Evolutionary conservation across 2,329 filamentous ascomycete genomes (phyloP).

Genomic region (Ceratocystis colombiana): DNA sequence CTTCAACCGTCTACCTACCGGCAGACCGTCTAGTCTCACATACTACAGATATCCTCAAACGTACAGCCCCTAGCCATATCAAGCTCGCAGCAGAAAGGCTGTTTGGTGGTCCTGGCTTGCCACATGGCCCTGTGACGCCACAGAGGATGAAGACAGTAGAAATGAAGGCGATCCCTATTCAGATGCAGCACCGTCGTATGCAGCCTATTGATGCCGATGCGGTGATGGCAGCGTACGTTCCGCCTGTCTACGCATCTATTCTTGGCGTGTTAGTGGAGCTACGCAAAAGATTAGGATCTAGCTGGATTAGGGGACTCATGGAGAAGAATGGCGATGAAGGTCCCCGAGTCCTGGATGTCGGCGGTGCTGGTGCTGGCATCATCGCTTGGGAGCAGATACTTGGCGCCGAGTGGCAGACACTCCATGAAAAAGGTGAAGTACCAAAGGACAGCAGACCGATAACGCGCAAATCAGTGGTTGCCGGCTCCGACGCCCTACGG

Average conservation of each 20-base stretch:
- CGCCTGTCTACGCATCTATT: constrained; percentile 58
- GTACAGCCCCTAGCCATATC: constrained; percentile 65
- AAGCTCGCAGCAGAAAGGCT: constrained; percentile 57
- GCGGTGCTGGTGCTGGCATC: constrained; percentile 61
- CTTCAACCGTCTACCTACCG: constrained; percentile 66
- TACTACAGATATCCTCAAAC: constrained; percentile 55
- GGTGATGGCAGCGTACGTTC: constrained; percentile 59
- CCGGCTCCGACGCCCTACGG: constrained; percentile 64
- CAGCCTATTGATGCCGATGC: constrained; percentile 64
- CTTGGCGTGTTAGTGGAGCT: constrained; percentile 62
- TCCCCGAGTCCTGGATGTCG: constrained; percentile 61
- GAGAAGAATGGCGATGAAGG: constrained; percentile 46
- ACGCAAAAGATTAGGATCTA: constrained; percentile 58
- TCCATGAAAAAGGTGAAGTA: constrained; percentile 42
- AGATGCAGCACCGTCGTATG: constrained; percentile 57
- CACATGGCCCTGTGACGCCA: constrained; percentile 65
- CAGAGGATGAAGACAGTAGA: constrained; percentile 44
- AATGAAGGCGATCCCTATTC: constrained; percentile 55
- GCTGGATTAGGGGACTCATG: constrained; percentile 59
- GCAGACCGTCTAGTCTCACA: constrained; percentile 58
- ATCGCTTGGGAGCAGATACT: constrained; percentile 70
- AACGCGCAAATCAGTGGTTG: constrained; percentile 71
- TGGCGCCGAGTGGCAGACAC: constrained; percentile 67
- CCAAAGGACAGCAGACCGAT: constrained; percentile 38
- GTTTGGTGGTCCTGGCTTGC: constrained; percentile 68